Conservation (phyloP, 495 filamentous ascomycete genomes). For the Acidomyces sp. region DNA sequence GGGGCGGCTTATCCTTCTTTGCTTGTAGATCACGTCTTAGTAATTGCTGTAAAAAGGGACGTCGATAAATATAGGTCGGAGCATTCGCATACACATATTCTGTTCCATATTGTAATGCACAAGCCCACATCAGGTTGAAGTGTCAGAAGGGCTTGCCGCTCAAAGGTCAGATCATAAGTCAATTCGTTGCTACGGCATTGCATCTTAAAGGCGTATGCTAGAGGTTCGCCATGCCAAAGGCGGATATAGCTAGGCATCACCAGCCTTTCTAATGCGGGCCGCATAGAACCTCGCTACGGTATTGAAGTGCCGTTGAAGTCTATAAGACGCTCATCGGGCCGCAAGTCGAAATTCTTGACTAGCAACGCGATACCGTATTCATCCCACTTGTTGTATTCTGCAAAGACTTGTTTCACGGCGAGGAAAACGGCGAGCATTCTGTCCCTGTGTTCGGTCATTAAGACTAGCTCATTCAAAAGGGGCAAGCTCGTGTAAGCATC, state of each 20-base stretch:
- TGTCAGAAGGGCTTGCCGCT: constrained; percentile 1
- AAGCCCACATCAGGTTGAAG: no score
- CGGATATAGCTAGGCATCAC: background rate
- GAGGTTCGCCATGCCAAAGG: background rate
- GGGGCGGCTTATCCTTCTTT: no score
- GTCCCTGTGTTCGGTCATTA: background rate
- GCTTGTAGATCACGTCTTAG: no score
- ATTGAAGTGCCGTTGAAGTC: background rate
- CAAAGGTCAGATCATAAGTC: background rate
- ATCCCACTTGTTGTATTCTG: constrained; percentile 6
- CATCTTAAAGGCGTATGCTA: background rate
- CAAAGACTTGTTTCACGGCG: background rate
- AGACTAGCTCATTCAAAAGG: background rate
- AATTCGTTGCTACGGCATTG: background rate
- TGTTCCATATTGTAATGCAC: no score
- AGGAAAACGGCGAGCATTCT: background rate
- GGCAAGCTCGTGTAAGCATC: background rate
- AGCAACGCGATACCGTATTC: constrained; percentile 2
- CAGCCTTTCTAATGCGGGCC: background rate
- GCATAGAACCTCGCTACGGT: background rate
- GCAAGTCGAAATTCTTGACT: constrained; percentile 2
- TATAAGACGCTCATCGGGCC: background rate
- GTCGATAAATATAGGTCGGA: no score
- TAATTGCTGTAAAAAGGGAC: no score
- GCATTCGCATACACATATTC: no score